These are phyloP conservation scores for Dipteronia sinensis DNA, from an alignment of 345 rosid species.

Conservation along the genomic window DNA sequence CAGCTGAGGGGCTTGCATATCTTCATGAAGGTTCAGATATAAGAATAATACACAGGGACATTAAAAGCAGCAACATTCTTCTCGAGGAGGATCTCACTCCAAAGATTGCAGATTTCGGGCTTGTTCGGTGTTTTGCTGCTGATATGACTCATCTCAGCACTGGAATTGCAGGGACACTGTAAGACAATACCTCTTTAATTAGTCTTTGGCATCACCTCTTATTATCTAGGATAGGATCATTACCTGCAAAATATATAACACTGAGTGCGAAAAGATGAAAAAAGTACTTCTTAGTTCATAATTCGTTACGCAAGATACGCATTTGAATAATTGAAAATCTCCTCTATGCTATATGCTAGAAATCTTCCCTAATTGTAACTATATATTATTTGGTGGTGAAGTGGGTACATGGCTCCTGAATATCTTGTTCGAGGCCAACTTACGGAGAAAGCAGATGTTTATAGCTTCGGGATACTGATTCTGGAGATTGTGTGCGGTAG, in stretches of 20 bases:
- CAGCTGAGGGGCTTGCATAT: constrained; percentile 56
- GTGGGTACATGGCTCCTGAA: constrained; percentile 68
- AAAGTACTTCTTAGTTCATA: background rate
- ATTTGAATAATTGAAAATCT: background rate
- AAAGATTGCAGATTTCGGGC: constrained; percentile 62
- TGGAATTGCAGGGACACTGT: constrained; percentile 62
- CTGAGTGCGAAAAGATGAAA: background rate
- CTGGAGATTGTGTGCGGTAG: constrained; percentile 48
- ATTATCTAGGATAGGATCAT: background rate
- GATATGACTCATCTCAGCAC: constrained; percentile 56
- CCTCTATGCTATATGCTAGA: background rate
- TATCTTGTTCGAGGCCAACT: constrained; percentile 54
- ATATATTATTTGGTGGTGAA: constrained; percentile 16
- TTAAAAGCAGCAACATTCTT: constrained; percentile 58
- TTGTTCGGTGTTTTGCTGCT: constrained; percentile 45
- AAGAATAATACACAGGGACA: constrained; percentile 55
- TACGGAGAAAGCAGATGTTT: constrained; percentile 58
- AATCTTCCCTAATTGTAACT: background rate
- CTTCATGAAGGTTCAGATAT: constrained; percentile 49
- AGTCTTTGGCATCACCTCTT: background rate
- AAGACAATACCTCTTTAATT: constrained; percentile 15
- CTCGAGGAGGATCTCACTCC: constrained; percentile 46
- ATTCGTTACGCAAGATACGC: background rate
- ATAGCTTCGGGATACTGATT: constrained; percentile 51
- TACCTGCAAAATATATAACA: background rate